phyloP scores from a whole-genome alignment of 768 basidiomycete genomes.

The Mycena leptocephala region DNA sequence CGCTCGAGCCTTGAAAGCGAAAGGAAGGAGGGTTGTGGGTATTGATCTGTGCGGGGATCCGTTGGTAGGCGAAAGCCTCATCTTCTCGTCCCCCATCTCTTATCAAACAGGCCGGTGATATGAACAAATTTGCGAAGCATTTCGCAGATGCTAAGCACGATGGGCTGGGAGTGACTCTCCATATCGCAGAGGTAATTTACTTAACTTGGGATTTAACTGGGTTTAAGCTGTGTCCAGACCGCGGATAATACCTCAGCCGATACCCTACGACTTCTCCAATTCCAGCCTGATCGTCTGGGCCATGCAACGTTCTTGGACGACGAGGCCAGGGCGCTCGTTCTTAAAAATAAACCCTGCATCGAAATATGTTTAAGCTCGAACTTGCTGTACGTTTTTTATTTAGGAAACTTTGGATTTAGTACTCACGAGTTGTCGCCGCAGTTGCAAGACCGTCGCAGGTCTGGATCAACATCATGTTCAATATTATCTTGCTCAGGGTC shows the following conservation, averaged over 20 bases:
- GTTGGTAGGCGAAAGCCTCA: constrained; percentile 43
- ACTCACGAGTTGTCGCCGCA: constrained; percentile 40
- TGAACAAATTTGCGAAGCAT: constrained; percentile 64
- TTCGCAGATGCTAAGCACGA: constrained; percentile 70
- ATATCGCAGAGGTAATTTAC: constrained; percentile 83
- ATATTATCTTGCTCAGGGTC: constrained; percentile 73
- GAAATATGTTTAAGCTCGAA: constrained; percentile 91
- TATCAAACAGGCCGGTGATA: constrained; percentile 63
- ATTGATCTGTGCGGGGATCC: constrained; percentile 90
- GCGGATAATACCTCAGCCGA: constrained; percentile 67
- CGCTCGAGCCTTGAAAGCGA: constrained; percentile 67
- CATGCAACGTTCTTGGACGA: constrained; percentile 89
- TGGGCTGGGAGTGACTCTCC: constrained; percentile 83
- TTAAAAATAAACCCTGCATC: constrained; percentile 70
- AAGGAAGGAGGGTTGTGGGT: constrained; percentile 80
- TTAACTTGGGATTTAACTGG: background rate
- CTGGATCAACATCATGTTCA: constrained; percentile 83
- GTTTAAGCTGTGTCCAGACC: constrained; percentile 54
- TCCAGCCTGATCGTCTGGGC: constrained; percentile 78
- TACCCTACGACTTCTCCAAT: constrained; percentile 73
- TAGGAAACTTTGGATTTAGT: background rate
- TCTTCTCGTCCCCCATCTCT: background rate
- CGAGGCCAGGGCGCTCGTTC: constrained; percentile 70
- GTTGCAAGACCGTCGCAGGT: constrained; percentile 77
- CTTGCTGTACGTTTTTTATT: constrained; percentile 65